Evolutionary conservation across 257 asterid genomes (phyloP), one percentile per base, ranked within the genome.

Genomic region (Scutellaria minor): DNA sequence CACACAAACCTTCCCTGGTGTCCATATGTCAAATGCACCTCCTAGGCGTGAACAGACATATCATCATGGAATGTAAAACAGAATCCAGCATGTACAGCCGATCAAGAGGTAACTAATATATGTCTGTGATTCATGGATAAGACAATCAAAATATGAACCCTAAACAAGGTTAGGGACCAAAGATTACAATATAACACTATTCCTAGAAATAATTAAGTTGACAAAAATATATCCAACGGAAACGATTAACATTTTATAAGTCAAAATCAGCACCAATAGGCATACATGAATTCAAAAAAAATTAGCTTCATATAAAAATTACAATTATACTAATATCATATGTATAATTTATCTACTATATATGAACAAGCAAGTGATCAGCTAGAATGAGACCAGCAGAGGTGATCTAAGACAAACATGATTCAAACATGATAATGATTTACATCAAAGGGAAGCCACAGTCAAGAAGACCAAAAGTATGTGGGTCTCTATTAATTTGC

Each of bases 1-100:
- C 69, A 81, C 85, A 84, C 87, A 85, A 89, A 83, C 91, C 97
- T 88, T 85, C 87, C 75, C 78, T 20, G 83, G 81, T 79, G 87
- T 80, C 79, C 86, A 82, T 80, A 85, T 56, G 85, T 76, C 90
- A 84, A 51, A 82, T 46, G 85, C 86, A 86, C 89, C 87, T 85
- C 94, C 85, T 82, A 86, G 87, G 88, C 77, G 81, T 79, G 88
- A 82, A 86, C 79, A 81, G 76, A 85, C 86, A 86, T 77, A 82
- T 84, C 95, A 85, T 85, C 90, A 85, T 40, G 81, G 80, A 78
- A 79, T 77, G 75, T 70, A 85, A 80, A 83, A 80, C 72, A 83
- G 85, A 78, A 82, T 85, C 97, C 89, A 82, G 85, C 78, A 81
- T 74, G 82, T 62, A 83, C 86, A 71, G 80, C 71, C 81, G 77